Base-by-base conservation (phyloP, 2,329 filamentous ascomycete genomes). In the Trichoderma lentiforme region DNA sequence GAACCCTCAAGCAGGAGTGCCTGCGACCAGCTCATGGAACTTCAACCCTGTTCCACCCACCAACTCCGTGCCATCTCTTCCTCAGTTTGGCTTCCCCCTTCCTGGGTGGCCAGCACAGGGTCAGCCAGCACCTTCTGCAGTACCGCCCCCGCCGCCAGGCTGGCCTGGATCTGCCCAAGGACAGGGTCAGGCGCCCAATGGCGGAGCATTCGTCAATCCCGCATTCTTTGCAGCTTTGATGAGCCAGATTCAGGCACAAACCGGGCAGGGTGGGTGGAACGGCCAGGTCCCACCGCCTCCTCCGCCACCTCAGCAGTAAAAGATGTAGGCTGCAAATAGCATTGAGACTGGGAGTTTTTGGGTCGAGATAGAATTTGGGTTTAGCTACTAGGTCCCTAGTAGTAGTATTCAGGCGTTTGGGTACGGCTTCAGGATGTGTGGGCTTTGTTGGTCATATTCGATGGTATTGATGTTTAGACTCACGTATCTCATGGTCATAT, bases 121-220 rank as follows among this genome's bases (percentile, higher is more conserved):
- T 15, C 74, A 78, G 8, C 77, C 78, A 39, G 79, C 78, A 21
- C 74, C 81, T n/a, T 43, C 65, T 32, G 53, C 53, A 9, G 34
- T 60, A 11, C 81, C 81, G 3, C 84, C 84, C 4, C 84, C 83
- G 2, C 83, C 84, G 11, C 57, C 72, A 63, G 53, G 65, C 21
- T 80, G 79, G 78, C 77, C 77, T 28, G 75, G 78, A 53, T 77
- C 79, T 71, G 76, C 74, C 30, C 79, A 74, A 77, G 82, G 73
- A 58, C 81, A 81, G 43, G 74, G 72, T 43, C 74, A 75, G 58
- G 74, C 82, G 53, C 77, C 83, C 18, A 43, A 79, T 79, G 60
- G 82, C 62, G 84, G 73, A 8, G 81, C 85, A 11, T 87, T 87
- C 74, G 84, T 89, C 72, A 90, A 89, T 74, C 89, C 89, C 4